Evolutionary conservation across 1,284 basidiomycete genomes (phyloP).

Genomic region (Neolentinus lepideus): DNA sequence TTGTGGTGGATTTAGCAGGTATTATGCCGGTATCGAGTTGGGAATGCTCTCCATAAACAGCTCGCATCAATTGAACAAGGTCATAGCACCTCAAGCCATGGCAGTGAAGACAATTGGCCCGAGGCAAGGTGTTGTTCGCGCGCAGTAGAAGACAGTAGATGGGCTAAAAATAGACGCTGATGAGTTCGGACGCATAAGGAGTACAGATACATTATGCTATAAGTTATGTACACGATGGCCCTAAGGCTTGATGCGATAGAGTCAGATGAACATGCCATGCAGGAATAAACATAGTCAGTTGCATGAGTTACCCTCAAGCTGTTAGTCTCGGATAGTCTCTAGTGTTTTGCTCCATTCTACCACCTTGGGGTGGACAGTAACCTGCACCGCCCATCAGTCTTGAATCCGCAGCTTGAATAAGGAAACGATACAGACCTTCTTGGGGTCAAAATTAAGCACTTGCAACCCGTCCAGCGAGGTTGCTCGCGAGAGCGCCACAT

Average conservation of each 20-base stretch:
- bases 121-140: too few relatives aligned
- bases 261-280: too few relatives aligned
- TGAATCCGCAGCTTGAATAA: not conserved
- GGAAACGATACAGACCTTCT: constrained; percentile 46
- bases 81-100: not conserved
- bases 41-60: not conserved
- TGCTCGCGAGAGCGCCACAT: constrained; percentile 91
- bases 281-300: too few relatives aligned
- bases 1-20: not conserved
- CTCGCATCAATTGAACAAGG: not conserved
- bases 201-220: too few relatives aligned
- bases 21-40: not conserved
- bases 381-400: constrained; percentile 16
- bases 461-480: constrained; percentile 80
- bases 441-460: constrained; percentile 71
- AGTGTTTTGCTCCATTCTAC: constrained; percentile 29
- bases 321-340: constrained; percentile 8
- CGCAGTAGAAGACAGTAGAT: too few relatives aligned
- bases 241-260: too few relatives aligned
- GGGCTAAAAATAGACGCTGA: too few relatives aligned
- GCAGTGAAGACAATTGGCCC: too few relatives aligned
- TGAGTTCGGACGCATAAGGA: too few relatives aligned
- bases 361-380: constrained; percentile 30
- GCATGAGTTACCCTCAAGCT: too few relatives aligned
- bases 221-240: too few relatives aligned